Evolutionary conservation across 2,329 filamentous ascomycete genomes (phyloP).

Genomic region (Plenodomus tracheiphilus): DNA sequence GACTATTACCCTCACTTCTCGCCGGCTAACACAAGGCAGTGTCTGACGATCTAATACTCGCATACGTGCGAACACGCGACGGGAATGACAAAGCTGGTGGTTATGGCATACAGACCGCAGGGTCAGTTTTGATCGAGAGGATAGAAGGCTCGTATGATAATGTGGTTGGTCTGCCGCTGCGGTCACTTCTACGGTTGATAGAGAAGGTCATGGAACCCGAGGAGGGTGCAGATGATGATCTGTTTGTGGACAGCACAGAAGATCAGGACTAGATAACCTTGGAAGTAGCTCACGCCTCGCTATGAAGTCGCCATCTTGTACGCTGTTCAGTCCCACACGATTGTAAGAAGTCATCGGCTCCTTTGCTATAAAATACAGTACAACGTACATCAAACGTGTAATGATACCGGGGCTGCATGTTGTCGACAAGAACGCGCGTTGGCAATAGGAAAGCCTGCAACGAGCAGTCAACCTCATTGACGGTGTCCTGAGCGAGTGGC

Average conservation of each 20-base stretch:
- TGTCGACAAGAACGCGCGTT: too few species aligned
- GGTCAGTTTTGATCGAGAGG: constrained; percentile 81
- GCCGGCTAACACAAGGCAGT: constrained; percentile 43
- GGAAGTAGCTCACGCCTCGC: too few species aligned
- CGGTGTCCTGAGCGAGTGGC: too few species aligned
- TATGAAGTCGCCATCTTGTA: too few species aligned
- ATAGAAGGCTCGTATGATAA: constrained; percentile 93
- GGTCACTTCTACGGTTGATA: constrained; percentile 76
- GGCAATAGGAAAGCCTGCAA: too few species aligned
- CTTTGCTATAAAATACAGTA: too few species aligned
- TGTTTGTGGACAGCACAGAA: constrained; percentile 24
- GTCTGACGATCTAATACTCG: constrained; percentile 80
- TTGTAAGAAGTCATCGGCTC: too few species aligned
- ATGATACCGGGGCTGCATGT: too few species aligned
- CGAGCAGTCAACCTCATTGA: too few species aligned
- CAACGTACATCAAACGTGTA: too few species aligned
- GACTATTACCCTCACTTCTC: too few species aligned
- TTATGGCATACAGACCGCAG: constrained; percentile 90
- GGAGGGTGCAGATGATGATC: constrained; percentile 38
- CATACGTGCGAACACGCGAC: constrained; percentile 82
- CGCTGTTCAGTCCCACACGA: too few species aligned
- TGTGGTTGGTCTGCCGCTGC: constrained; percentile 85
- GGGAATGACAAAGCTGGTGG: constrained; percentile 95
- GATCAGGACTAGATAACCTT: constrained; percentile 16
- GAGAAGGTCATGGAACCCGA: constrained; percentile 84